Percentiles rank a stretch among this genome's conserved stretches.
phyloP scores from a whole-genome alignment of 305 asterid genomes.

The Fraxinus sp. region DNA sequence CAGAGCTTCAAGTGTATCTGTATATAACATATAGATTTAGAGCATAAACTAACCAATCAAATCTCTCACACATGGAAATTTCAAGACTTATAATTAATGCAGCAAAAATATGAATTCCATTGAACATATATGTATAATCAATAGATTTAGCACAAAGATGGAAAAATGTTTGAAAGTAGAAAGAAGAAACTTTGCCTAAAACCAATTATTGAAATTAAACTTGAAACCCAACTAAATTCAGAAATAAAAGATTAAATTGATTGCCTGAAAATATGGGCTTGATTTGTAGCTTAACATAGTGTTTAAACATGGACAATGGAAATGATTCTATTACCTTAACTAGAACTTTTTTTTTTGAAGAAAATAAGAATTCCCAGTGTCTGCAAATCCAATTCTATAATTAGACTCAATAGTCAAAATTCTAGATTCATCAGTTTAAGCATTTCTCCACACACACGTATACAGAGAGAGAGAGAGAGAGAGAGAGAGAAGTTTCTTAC shows the following conservation, averaged over 20 bases:
- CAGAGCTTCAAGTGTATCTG: slow-evolving; percentile 9
- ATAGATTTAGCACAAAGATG: slow-evolving; percentile 17
- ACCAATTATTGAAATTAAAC: background rate
- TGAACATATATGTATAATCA: background rate
- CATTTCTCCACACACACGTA: background rate
- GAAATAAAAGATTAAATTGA: background rate
- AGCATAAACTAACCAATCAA: background rate
- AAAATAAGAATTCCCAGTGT: background rate
- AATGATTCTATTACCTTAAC: background rate
- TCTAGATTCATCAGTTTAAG: slow-evolving; percentile 23
- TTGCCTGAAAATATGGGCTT: background rate
- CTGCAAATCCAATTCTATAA: slow-evolving; percentile 19
- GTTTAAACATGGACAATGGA: background rate
- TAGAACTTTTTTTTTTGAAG: background rate
- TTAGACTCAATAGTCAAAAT: slow-evolving; percentile 8
- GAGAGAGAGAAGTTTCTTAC: slow-evolving; percentile 23
- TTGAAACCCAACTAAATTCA: background rate
- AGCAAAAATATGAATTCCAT: slow-evolving; percentile 5
- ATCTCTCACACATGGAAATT: slow-evolving; percentile 15
- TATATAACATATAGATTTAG: background rate
- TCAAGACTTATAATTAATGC: slow-evolving; percentile 17
- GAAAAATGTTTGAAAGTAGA: background rate
- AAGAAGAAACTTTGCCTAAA: background rate
- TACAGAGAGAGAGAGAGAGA: slow-evolving; percentile 4
- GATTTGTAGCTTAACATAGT: background rate